These are phyloP conservation scores for Dissophora globulifera DNA, from an alignment of 192 early-diverging fungal species.

Conservation along the genomic window DNA sequence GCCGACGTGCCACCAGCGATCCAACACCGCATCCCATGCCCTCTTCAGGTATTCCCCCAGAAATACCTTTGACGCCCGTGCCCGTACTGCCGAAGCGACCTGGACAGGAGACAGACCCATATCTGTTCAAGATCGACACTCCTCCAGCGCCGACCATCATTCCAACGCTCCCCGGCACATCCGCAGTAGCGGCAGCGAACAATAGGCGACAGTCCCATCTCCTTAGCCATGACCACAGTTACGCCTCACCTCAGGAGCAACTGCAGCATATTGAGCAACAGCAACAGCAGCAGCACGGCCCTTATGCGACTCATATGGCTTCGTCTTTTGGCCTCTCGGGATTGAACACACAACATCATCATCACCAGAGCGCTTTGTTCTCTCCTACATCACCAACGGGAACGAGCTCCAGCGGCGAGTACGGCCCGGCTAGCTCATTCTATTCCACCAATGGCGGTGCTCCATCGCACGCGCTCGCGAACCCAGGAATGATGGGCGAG, in stretches of 20 bases:
- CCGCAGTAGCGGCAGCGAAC: background rate
- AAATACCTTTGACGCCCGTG: slow-evolving; percentile 43
- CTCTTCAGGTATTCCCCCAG: background rate
- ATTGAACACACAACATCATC: slow-evolving; percentile 41
- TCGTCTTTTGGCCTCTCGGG: slow-evolving; percentile 29
- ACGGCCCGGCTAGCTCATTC: slow-evolving; percentile 31
- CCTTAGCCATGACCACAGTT: slow-evolving; percentile 41
- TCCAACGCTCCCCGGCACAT: slow-evolving; percentile 11
- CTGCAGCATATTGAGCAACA: slow-evolving; percentile 46
- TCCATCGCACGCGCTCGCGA: slow-evolving; percentile 9
- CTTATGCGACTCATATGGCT: slow-evolving; percentile 24
- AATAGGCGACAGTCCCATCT: slow-evolving; percentile 43
- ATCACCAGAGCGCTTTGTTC: slow-evolving; percentile 25
- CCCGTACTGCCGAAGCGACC: slow-evolving; percentile 45
- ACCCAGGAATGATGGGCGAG: slow-evolving; percentile 20
- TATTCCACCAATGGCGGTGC: slow-evolving; percentile 20
- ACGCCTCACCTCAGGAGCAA: slow-evolving; percentile 40
- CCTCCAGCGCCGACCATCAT: slow-evolving; percentile 36
- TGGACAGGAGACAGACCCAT: slow-evolving; percentile 36
- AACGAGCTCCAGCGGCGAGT: slow-evolving; percentile 20
- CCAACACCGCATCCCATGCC: slow-evolving; percentile 38
- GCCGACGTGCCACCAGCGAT: slow-evolving; percentile 41
- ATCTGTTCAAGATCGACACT: slow-evolving; percentile 45
- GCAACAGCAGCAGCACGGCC: slow-evolving; percentile 27
- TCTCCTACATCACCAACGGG: slow-evolving; percentile 45